Evolutionary conservation across 176 grass and related monocot genomes (phyloP).

Genomic region (Olyra latifolia): DNA sequence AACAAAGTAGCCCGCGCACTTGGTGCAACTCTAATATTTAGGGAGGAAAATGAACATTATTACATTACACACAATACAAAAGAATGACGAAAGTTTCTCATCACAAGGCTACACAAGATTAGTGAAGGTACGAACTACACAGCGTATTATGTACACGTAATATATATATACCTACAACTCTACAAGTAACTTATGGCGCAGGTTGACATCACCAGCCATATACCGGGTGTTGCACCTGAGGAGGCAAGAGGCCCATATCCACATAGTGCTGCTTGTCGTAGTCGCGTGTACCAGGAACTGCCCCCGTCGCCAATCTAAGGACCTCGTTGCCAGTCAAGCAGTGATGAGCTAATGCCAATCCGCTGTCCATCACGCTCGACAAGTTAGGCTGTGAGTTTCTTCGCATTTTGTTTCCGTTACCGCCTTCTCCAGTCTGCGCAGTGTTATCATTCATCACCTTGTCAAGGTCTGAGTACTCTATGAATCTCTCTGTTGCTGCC

Average conservation of each 20-base stretch:
- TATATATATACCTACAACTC: no score
- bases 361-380: slow-evolving; percentile 45
- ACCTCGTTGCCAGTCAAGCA: slow-evolving; percentile 69
- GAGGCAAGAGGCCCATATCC: slow-evolving; percentile 64
- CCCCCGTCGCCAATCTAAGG: slow-evolving; percentile 59
- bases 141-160: slow-evolving; percentile 24
- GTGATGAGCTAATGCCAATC: slow-evolving; percentile 64
- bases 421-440: slow-evolving; percentile 2
- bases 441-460: slow-evolving; percentile 46
- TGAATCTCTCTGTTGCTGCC: slow-evolving; percentile 72
- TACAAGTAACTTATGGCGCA: neutral
- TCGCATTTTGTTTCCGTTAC: slow-evolving; percentile 26
- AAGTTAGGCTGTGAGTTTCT: slow-evolving; percentile 20
- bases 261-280: slow-evolving; percentile 56
- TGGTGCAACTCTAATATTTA: neutral
- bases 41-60: neutral
- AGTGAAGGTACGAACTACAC: neutral
- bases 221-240: slow-evolving; percentile 47
- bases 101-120: slow-evolving; percentile 13
- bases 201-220: slow-evolving; percentile 36
- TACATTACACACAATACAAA: slow-evolving; percentile 20
- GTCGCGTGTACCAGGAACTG: slow-evolving; percentile 56
- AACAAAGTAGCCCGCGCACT: no score
- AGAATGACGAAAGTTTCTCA: neutral
- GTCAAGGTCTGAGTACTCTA: slow-evolving; percentile 69